Percentiles rank a stretch among this genome's conserved stretches.
These are phyloP conservation scores for Suillus decipiens DNA, from an alignment of 768 basidiomycete species.

Conservation along the genomic window DNA sequence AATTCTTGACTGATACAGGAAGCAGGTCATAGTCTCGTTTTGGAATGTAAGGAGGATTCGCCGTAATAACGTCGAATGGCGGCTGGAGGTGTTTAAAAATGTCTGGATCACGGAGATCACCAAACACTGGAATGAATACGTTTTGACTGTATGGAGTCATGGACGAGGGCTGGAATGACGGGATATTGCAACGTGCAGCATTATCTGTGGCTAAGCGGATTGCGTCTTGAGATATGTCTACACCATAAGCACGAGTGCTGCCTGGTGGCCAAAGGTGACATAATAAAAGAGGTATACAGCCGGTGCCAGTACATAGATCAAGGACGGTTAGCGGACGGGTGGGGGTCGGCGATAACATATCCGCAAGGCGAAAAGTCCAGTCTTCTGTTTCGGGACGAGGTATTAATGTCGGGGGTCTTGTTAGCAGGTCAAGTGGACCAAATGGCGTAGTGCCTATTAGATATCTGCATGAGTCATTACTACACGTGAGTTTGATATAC, in stretches of 20 bases:
- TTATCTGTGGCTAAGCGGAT: constrained; percentile 51
- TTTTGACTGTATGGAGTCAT: constrained; percentile 21
- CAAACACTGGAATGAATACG: constrained; percentile 42
- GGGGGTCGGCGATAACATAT: constrained; percentile 38
- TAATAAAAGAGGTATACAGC: constrained; percentile 88
- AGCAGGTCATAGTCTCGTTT: constrained; percentile 61
- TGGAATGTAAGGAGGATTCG: constrained; percentile 89
- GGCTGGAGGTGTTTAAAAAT: constrained; percentile 32
- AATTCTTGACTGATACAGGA: constrained; percentile 67
- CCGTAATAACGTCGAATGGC: constrained; percentile 77
- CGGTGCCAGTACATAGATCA: constrained; percentile 93
- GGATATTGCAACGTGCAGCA: constrained; percentile 27
- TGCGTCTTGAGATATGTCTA: constrained; percentile 72
- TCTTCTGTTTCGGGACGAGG: constrained; percentile 95
- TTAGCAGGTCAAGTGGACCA: constrained; percentile 74
- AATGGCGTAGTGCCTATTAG: constrained; percentile 77
- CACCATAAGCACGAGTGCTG: constrained; percentile 54
- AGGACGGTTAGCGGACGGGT: constrained; percentile 48
- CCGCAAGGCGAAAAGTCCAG: constrained; percentile 67
- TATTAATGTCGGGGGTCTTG: constrained; percentile 82
- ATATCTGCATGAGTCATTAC: not conserved
- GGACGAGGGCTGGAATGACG: constrained; percentile 6
- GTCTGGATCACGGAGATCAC: constrained; percentile 40
- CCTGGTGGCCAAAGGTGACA: constrained; percentile 63
- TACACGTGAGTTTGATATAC: not conserved